These are phyloP conservation scores for Porodaedalea pini DNA, from an alignment of 1,284 basidiomycete genomes.

Conservation along the genomic window DNA sequence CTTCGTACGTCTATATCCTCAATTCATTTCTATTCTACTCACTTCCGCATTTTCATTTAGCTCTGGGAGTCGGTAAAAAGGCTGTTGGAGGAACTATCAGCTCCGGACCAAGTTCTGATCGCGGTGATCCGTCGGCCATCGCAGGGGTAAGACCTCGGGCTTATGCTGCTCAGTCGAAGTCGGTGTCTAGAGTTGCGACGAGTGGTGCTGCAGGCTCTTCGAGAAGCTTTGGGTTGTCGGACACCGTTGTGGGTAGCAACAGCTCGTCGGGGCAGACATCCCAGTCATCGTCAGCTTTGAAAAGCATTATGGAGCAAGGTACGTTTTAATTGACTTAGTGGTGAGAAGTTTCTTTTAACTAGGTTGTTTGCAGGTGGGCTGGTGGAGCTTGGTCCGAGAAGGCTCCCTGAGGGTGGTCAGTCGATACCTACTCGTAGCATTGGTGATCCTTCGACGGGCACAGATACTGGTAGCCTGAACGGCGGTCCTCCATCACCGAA, in stretches of 20 bases:
- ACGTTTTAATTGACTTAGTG: slow-evolving; percentile 17
- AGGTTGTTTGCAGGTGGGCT: slow-evolving; percentile 43
- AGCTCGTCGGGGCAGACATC: slow-evolving; percentile 27
- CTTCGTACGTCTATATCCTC: slow-evolving; percentile 44
- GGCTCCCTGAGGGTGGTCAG: slow-evolving; percentile 37
- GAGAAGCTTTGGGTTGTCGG: slow-evolving; percentile 5
- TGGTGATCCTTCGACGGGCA: slow-evolving; percentile 45
- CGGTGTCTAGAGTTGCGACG: neutral
- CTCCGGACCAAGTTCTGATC: slow-evolving; percentile 6
- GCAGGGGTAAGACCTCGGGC: neutral
- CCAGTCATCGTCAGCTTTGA: slow-evolving; percentile 47
- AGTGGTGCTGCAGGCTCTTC: neutral
- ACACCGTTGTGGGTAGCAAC: slow-evolving; percentile 12
- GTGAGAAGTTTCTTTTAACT: neutral
- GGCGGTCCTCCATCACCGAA: slow-evolving; percentile 16
- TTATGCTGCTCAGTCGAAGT: neutral
- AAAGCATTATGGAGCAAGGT: slow-evolving; percentile 71
- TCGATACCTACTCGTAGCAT: slow-evolving; percentile 45
- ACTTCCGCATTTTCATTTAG: slow-evolving; percentile 24
- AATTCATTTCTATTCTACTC: slow-evolving; percentile 29
- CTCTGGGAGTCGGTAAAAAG: slow-evolving; percentile 39
- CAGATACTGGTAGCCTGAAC: slow-evolving; percentile 29
- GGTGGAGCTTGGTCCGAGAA: slow-evolving; percentile 52
- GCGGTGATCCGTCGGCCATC: slow-evolving; percentile 3
- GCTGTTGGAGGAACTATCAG: slow-evolving; percentile 26